phyloP scores from a whole-genome alignment of 2,329 filamentous ascomycete genomes.

The Epichloe gansuensis region DNA sequence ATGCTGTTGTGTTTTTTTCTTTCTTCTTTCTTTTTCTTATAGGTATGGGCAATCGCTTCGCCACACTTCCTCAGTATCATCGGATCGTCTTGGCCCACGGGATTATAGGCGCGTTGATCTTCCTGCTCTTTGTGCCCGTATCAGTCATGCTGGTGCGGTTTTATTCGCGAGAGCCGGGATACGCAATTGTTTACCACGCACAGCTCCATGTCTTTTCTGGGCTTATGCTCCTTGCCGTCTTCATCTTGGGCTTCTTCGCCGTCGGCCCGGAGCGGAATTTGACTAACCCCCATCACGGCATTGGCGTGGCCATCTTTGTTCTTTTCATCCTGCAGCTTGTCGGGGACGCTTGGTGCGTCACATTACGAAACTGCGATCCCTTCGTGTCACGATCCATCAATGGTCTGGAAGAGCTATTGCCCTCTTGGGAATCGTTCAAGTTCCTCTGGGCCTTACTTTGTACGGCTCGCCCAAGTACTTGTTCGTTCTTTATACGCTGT shows the following conservation, averaged over 20 bases:
- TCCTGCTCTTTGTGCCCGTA: conserved; percentile 59
- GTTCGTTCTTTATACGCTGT: conserved; percentile 78
- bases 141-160: conserved; percentile 68
- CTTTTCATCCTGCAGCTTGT: conserved; percentile 60
- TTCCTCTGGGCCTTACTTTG: conserved; percentile 78
- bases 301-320: conserved; percentile 67
- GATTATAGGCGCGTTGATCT: conserved; percentile 58
- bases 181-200: conserved; percentile 57
- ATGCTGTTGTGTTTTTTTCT: background rate
- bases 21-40: background rate
- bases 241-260: conserved; percentile 66
- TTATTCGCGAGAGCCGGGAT: conserved; percentile 48
- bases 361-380: conserved; percentile 35
- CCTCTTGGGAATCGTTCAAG: conserved; percentile 72
- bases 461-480: conserved; percentile 80
- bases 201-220: conserved; percentile 62
- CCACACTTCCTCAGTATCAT: conserved; percentile 57
- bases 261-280: conserved; percentile 60
- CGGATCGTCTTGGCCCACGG: conserved; percentile 59
- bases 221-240: conserved; percentile 55
- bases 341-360: conserved; percentile 52
- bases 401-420: conserved; percentile 74
- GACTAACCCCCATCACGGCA: conserved; percentile 76
- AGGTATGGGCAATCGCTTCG: conserved; percentile 78
- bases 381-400: conserved; percentile 61